phyloP scores from a whole-genome alignment of 2,329 filamentous ascomycete species.

The Phyllosticta citrichinensis region DNA sequence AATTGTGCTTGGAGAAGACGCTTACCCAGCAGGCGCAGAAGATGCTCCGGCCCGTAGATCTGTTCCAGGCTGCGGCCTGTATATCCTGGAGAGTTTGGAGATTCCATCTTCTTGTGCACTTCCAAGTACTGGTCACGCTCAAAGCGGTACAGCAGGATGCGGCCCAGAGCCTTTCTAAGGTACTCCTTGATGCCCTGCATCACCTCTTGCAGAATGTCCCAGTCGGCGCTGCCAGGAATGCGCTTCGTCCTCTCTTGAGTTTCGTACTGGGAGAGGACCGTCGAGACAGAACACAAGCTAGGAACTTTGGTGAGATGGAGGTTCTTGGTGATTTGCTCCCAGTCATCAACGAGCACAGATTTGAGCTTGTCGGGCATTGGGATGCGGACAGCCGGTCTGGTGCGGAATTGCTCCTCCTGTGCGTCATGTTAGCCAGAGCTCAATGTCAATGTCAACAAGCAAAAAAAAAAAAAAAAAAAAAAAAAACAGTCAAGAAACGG shows the following conservation, averaged over 20 bases:
- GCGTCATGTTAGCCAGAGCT: not conserved
- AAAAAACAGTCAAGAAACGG: not conserved
- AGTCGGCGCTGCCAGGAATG: constrained; percentile 55
- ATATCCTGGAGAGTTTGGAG: constrained; percentile 26
- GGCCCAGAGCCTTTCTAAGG: constrained; percentile 81
- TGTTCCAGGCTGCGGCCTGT: constrained; percentile 66
- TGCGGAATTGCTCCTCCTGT: constrained; percentile 81
- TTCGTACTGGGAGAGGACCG: constrained; percentile 69
- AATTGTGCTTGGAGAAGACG: not conserved
- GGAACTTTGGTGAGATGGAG: constrained; percentile 81
- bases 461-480: not conserved
- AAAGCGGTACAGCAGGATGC: constrained; percentile 86
- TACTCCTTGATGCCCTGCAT: constrained; percentile 81
- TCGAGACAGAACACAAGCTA: constrained; percentile 57
- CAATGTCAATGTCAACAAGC: not conserved
- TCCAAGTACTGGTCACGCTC: constrained; percentile 83
- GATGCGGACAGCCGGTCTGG: constrained; percentile 75
- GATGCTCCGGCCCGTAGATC: constrained; percentile 86
- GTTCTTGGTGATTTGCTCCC: constrained; percentile 97
- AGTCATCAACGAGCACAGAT: constrained; percentile 89
- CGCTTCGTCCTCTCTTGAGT: constrained; percentile 59
- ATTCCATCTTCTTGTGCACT: constrained; percentile 60
- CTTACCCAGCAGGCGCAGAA: constrained; percentile 79
- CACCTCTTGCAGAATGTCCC: constrained; percentile 84
- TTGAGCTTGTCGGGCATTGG: constrained; percentile 83